Conservation (phyloP, 371 early-diverging fungal genomes). For the Zopfochytrium polystomum region DNA sequence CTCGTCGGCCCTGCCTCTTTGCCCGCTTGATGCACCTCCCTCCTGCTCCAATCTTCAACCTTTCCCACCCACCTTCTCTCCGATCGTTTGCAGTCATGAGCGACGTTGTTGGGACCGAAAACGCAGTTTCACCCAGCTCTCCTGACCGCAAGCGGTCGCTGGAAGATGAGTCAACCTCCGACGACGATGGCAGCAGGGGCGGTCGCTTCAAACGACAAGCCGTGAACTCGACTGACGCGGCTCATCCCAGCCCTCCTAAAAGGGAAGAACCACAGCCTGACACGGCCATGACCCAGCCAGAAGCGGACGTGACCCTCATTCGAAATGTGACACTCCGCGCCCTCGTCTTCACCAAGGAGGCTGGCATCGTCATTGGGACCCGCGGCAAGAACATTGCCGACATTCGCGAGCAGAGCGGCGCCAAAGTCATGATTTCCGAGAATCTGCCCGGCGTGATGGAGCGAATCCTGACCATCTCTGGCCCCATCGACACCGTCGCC, state of each 20-base stretch:
- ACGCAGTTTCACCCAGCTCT: slow-evolving; percentile 10
- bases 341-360: slow-evolving; percentile 82
- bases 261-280: too few species aligned
- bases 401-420: slow-evolving; percentile 69
- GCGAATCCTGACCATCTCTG: slow-evolving; percentile 80
- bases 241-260: too few species aligned
- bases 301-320: neutral
- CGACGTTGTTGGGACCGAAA: too few species aligned
- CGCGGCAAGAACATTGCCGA: slow-evolving; percentile 81
- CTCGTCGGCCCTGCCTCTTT: too few species aligned
- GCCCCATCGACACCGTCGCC: slow-evolving; percentile 68
- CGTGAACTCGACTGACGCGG: slow-evolving; percentile 10
- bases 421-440: slow-evolving; percentile 83
- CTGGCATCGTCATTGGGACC: slow-evolving; percentile 90
- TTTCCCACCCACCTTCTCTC: too few species aligned
- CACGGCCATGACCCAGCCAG: neutral
- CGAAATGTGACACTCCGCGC: slow-evolving; percentile 54
- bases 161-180: slow-evolving; percentile 26
- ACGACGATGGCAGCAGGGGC: slow-evolving; percentile 19
- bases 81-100: too few species aligned
- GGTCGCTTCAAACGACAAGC: slow-evolving; percentile 35
- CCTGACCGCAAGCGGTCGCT: slow-evolving; percentile 37
- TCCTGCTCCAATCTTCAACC: too few species aligned
- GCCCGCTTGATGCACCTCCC: too few species aligned
- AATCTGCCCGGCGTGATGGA: slow-evolving; percentile 79